These are phyloP conservation scores for Salvia hispanica DNA, from an alignment of 257 asterid genomes.

Conservation along the genomic window DNA sequence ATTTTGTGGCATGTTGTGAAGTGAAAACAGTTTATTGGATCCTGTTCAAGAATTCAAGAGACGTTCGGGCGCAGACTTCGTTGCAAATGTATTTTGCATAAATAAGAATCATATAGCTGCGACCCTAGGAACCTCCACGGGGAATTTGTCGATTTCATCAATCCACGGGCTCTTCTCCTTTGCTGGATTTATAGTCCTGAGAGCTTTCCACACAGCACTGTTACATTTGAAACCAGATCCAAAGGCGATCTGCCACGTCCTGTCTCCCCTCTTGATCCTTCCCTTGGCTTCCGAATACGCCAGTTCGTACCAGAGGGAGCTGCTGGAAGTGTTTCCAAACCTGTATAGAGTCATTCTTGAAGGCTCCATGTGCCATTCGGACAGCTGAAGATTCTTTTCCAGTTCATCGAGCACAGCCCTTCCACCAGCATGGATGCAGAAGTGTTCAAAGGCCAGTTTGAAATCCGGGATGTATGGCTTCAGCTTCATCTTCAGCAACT, in stretches of 20 bases:
- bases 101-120: slow-evolving; percentile 27
- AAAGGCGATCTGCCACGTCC: slow-evolving; percentile 88
- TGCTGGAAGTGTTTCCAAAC: slow-evolving; percentile 82
- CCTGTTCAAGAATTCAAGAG: slow-evolving; percentile 25
- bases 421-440: slow-evolving; percentile 31
- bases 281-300: slow-evolving; percentile 74
- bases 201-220: slow-evolving; percentile 88
- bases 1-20: slow-evolving; percentile 30
- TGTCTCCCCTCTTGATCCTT: slow-evolving; percentile 76
- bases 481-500: slow-evolving; percentile 64
- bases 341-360: slow-evolving; percentile 77
- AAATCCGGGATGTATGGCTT: slow-evolving; percentile 81
- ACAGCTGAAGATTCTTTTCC: slow-evolving; percentile 68
- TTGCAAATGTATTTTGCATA: slow-evolving; percentile 16
- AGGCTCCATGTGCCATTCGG: slow-evolving; percentile 85
- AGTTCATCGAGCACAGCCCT: slow-evolving; percentile 79
- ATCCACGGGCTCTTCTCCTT: slow-evolving; percentile 54
- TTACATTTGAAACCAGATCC: slow-evolving; percentile 88
- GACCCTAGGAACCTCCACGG: slow-evolving; percentile 50
- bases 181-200: slow-evolving; percentile 52
- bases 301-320: slow-evolving; percentile 83
- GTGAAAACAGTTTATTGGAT: slow-evolving; percentile 29
- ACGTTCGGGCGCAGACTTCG: neutral
- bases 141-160: slow-evolving; percentile 40
- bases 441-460: slow-evolving; percentile 79